Evolutionary conservation across 2,329 filamentous ascomycete genomes (phyloP), one percentile per base, ranked within the genome.

Genomic region (Colletotrichum lentis): DNA sequence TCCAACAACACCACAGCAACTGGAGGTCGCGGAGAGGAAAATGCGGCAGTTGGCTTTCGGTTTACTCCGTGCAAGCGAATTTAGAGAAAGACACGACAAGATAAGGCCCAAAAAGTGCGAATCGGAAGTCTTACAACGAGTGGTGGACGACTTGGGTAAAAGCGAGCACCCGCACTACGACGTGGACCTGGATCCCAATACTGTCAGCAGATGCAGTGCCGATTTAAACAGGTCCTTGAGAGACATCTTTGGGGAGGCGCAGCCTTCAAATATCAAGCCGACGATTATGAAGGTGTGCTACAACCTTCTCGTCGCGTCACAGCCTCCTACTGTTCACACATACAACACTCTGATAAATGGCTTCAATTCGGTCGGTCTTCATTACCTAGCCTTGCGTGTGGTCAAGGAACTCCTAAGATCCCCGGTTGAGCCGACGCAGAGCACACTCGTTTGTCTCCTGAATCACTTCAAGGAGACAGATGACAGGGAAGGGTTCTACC

Each of bases 261-360:
- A 11, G 12, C 44, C 22, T 27, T 39, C 50, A 58, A 53, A 66
- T 20, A 22, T 44, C 12, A 22, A 14, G 10, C 3, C 58, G n/a
- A 65, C 56, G 35, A 76, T 82, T 39, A 76, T 74, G n/a, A 83
- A 82, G 72, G 80, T 88, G 60, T 88, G 85, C 76, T 89, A 90
- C 77, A 93, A 92, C 73, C 79, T 96, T 3, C 82, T 93, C 18
- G 80, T 87, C 3, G 88, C 87, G 2, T 76, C 83, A 2, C 81
- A 86, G 20, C 85, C 88, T 0, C 90, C 91, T 0, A 87, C 87
- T 69, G 84, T 91, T 43, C 83, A 88, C 71, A 93, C 89, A 3
- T 93, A 89, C 79, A 94, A 94, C 74, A 84, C 85, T 14, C 82
- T 96, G 31, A 84, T 95, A 3, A 76, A 86, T n/a, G 86, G 86